Conservation (phyloP, 352 stramenopile species). For the Plasmopara muralis region DNA sequence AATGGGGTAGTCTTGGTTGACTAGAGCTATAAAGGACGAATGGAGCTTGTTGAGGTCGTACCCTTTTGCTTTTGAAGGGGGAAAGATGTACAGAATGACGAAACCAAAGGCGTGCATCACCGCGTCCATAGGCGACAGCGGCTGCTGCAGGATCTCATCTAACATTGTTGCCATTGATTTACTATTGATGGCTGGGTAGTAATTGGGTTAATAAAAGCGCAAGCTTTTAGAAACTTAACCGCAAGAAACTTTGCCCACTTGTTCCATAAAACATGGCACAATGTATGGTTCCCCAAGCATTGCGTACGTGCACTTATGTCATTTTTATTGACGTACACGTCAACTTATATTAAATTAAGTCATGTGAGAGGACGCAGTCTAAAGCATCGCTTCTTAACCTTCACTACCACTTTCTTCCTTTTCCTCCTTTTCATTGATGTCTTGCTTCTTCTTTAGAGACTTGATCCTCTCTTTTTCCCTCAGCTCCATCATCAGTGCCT, state of each 20-base stretch:
- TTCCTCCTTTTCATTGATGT: conserved; percentile 14
- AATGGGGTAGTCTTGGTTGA: conserved; percentile 46
- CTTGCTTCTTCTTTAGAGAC: conserved; percentile 15
- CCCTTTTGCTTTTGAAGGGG: conserved; percentile 3
- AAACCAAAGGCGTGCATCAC: conserved; percentile 40
- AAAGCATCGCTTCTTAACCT: conserved; percentile 42
- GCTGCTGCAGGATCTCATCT: conserved; percentile 12
- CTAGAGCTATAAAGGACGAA: conserved; percentile 22
- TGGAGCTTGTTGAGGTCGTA: conserved; percentile 43
- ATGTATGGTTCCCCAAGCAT: no score
- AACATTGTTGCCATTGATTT: conserved; percentile 1
- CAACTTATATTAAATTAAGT: background rate
- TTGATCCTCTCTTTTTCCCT: conserved; percentile 48
- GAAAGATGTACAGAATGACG: conserved; percentile 52
- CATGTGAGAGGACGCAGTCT: conserved; percentile 7
- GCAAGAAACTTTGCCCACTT: no score
- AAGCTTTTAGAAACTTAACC: no score
- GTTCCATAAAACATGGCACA: no score
- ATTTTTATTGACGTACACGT: no score
- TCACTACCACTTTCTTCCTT: conserved; percentile 17
- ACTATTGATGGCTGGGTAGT: background rate
- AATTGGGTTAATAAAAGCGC: no score
- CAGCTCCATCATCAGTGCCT: conserved; percentile 53
- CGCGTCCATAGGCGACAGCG: conserved; percentile 44
- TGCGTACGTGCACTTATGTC: no score